These are phyloP conservation scores for Fusarium coffeatum DNA, from an alignment of 2,329 filamentous ascomycete species.

Conservation along the genomic window DNA sequence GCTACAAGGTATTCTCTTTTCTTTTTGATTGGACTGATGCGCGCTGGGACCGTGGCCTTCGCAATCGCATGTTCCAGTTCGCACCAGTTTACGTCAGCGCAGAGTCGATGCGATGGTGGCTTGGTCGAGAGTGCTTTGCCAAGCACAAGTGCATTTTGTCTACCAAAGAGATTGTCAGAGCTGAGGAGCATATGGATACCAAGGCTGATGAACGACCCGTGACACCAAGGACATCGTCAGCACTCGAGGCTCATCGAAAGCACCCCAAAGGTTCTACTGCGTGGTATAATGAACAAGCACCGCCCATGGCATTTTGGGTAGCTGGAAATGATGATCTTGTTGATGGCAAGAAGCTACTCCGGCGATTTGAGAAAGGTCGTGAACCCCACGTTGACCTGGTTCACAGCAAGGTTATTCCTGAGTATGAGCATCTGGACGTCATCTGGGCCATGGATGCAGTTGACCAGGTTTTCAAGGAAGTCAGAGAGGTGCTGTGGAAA, in stretches of 20 bases:
- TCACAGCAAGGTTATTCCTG: conserved; percentile 83
- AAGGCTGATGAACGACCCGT: conserved; percentile 23
- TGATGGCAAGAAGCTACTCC: conserved; percentile 79
- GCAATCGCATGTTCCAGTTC: conserved; percentile 90
- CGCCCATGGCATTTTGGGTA: conserved; percentile 90
- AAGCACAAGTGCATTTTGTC: conserved; percentile 86
- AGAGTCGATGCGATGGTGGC: conserved; percentile 96
- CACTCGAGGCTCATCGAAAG: conserved; percentile 51
- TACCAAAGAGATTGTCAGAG: conserved; percentile 75
- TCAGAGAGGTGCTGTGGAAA: conserved; percentile 86
- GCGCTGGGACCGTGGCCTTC: conserved; percentile 84
- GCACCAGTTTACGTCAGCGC: conserved; percentile 90
- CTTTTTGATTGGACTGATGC: conserved; percentile 88
- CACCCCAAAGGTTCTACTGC: conserved; percentile 66
- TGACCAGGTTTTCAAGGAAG: conserved; percentile 83
- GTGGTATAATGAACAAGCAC: conserved; percentile 85
- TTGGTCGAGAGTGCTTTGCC: conserved; percentile 84
- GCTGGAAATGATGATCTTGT: conserved; percentile 86
- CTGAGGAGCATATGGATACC: conserved; percentile 72
- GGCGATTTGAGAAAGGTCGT: conserved; percentile 77
- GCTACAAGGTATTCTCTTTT: conserved; percentile 90
- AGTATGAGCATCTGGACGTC: conserved; percentile 94
- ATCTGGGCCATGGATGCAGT: conserved; percentile 93
- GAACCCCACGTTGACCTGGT: conserved; percentile 87
- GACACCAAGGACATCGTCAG: conserved; percentile 41